Evolutionary conservation across 1,284 basidiomycete genomes (phyloP), one percentile per base, ranked within the genome.

Genomic region (Lentinula novae-zelandiae): DNA sequence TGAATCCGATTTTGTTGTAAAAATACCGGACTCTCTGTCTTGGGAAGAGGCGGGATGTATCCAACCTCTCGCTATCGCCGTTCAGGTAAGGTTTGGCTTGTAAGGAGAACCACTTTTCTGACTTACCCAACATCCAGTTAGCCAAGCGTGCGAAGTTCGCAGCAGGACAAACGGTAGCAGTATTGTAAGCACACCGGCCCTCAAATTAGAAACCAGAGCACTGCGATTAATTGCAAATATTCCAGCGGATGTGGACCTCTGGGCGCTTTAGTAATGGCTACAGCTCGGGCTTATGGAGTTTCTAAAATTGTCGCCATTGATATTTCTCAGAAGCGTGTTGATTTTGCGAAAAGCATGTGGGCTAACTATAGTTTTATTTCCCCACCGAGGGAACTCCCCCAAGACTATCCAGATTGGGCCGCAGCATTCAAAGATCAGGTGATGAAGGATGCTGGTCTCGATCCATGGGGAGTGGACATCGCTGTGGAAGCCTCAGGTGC

Each of bases 401-500:
- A 82, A 52, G 61, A 57, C 33, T 63, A 62, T 46, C 42, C 39
- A 46, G 63, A 53, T 20, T 66, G 65, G 65, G 63, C 65, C 4
- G 60, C 60, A 12, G 42, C 31, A 4, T 66, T 64, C 51, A 66
- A 66, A 53, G 17, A 38, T 22, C 15, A 60, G 20, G 60, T 48
- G 7, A 51, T 64, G 63, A 53, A 58, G 15, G 65, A 62, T 20
- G 60, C 66, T 10, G 65, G 62, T 39, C n/a, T 67, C 20, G 66
- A 67, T 48, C 33, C 63, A 17, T 66, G 66, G 63, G 76, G 80
- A 6, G 79, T 86, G 64, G 83, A 86, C 66, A 71, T 85, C 9
- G 82, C 84, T 33, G 71, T 86, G 50, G 85, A 87, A 64, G 83
- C 82, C 40, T 82, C 81, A 5, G 85, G 85, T 36, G 81, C 80